Conservation (phyloP, 768 basidiomycete genomes). For the Auriscalpium microsporum region DNA sequence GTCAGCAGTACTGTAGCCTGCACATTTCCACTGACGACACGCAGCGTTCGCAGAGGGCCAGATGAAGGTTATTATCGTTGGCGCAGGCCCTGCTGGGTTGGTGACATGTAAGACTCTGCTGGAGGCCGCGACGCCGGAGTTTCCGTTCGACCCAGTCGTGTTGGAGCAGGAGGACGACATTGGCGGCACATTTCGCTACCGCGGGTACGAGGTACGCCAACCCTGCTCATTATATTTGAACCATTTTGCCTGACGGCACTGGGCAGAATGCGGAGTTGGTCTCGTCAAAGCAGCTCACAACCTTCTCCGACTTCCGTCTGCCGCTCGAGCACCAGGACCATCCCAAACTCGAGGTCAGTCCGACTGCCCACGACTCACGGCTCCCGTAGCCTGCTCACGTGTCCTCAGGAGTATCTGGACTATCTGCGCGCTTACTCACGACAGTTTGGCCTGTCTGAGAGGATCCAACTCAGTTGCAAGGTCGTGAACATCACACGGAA, state of each 20-base stretch:
- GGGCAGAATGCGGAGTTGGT: constrained; percentile 37
- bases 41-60: not conserved
- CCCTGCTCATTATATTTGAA: constrained; percentile 12
- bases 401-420: constrained; percentile 35
- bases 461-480: constrained; percentile 30
- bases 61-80: constrained; percentile 22
- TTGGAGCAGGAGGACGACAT: constrained; percentile 40
- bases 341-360: constrained; percentile 31
- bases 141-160: constrained; percentile 40
- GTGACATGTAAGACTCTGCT: constrained; percentile 42
- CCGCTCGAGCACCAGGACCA: constrained; percentile 40
- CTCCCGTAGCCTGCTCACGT: too few relatives aligned
- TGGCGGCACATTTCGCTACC: constrained; percentile 45
- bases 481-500: constrained; percentile 31
- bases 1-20: too few relatives aligned
- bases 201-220: constrained; percentile 35
- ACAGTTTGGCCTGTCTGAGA: constrained; percentile 31
- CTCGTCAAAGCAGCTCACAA: constrained; percentile 52
- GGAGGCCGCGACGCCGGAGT: constrained; percentile 29
- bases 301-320: constrained; percentile 51
- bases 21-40: too few relatives aligned
- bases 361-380: too few relatives aligned
- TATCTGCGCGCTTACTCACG: constrained; percentile 41
- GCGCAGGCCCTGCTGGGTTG: constrained; percentile 43
- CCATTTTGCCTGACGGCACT: not conserved